Conservation (phyloP, 106 monocot species). For the Dactylorhiza incarnata region DNA sequence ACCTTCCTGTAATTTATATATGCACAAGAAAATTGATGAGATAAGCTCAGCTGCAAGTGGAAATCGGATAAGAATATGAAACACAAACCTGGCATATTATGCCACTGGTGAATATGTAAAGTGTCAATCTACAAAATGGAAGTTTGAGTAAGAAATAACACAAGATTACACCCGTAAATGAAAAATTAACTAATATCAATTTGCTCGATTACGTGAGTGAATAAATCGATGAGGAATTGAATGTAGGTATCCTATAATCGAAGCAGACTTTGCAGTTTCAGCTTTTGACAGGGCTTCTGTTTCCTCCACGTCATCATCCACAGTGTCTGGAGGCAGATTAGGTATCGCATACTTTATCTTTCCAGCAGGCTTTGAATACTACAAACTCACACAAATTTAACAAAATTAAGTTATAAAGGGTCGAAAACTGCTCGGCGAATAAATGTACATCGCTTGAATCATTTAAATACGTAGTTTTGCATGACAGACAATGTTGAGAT, state of each 20-base stretch:
- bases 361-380: slow-evolving; percentile 90
- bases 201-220: background rate
- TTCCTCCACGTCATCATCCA: slow-evolving; percentile 74
- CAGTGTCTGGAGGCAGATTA: slow-evolving; percentile 56
- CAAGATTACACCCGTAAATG: background rate
- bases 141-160: background rate
- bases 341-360: slow-evolving; percentile 91
- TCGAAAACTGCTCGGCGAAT: background rate
- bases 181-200: background rate
- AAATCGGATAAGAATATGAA: background rate
- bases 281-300: slow-evolving; percentile 32
- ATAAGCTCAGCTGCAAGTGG: background rate
- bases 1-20: background rate
- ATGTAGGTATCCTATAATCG: background rate
- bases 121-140: slow-evolving; percentile 52
- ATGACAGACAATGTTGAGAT: background rate
- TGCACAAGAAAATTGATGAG: background rate
- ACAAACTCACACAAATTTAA: background rate
- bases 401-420: background rate
- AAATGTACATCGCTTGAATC: background rate
- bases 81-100: slow-evolving; percentile 61
- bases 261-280: slow-evolving; percentile 17
- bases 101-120: slow-evolving; percentile 61
- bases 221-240: background rate
- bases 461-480: background rate